Evolutionary conservation across 1,284 basidiomycete genomes (phyloP).

Genomic region (Ustilago loliicola): DNA sequence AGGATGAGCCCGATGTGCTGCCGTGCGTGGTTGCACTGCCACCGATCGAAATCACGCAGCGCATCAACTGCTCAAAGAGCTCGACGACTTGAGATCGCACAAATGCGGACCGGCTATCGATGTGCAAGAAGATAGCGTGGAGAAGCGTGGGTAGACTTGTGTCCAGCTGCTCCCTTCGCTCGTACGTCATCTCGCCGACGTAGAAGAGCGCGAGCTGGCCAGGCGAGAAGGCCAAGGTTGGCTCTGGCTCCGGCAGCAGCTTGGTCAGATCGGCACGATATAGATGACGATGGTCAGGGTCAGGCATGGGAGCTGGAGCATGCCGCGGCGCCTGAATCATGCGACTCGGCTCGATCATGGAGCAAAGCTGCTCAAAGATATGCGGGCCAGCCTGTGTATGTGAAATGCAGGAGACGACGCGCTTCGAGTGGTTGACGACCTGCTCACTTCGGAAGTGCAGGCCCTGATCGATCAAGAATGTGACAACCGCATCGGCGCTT

Average conservation of each 20-base stretch:
- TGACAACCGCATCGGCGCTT: conserved; percentile 84
- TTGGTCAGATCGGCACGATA: conserved; percentile 49
- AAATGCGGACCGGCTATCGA: conserved; percentile 81
- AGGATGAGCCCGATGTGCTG: conserved; percentile 11
- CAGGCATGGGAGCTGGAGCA: conserved; percentile 72
- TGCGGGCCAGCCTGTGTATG: conserved; percentile 81
- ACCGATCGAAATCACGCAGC: conserved; percentile 46
- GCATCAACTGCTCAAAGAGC: conserved; percentile 72
- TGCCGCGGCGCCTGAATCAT: conserved; percentile 81
- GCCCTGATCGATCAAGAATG: conserved; percentile 88
- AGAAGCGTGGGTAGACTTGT: conserved; percentile 81
- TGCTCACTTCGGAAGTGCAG: conserved; percentile 83
- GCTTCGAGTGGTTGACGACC: conserved; percentile 84
- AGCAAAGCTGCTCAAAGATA: conserved; percentile 86
- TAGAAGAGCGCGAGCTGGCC: conserved; percentile 91
- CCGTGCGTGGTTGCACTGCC: conserved; percentile 15
- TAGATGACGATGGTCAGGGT: conserved; percentile 69
- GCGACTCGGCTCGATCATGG: conserved; percentile 83
- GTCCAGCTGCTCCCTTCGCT: conserved; percentile 81
- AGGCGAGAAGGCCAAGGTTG: conserved; percentile 74
- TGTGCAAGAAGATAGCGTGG: conserved; percentile 84
- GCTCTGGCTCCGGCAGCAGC: conserved; percentile 45
- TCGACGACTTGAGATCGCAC: conserved; percentile 80
- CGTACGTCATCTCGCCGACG: conserved; percentile 83
- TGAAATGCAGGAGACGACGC: conserved; percentile 86